These are phyloP conservation scores for Furcasterigmium sp. DNA, from an alignment of 2,329 filamentous ascomycete genomes.

Conservation along the genomic window DNA sequence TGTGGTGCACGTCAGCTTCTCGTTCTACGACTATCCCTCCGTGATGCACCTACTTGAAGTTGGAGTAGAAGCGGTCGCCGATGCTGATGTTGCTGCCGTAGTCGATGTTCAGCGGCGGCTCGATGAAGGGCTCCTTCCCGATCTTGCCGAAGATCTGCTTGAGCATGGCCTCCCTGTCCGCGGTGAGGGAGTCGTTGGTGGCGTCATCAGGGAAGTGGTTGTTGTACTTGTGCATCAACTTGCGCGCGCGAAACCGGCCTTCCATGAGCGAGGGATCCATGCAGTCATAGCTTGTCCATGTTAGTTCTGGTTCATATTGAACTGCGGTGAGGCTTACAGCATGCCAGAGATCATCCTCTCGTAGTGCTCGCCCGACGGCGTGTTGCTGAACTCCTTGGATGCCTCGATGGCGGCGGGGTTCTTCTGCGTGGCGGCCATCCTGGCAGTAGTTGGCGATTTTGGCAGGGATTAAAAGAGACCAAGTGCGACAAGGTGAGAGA, in stretches of 20 bases:
- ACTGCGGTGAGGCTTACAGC: conserved; percentile 32
- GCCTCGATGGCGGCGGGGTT: conserved; percentile 34
- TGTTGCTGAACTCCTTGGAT: conserved; percentile 43
- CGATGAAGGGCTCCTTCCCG: conserved; percentile 50
- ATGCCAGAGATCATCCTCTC: conserved; percentile 62
- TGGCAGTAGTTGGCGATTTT: too few relatives aligned
- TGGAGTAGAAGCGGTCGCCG: conserved; percentile 59
- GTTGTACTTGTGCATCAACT: conserved; percentile 54
- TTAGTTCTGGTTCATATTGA: background rate
- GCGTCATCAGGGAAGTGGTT: conserved; percentile 44
- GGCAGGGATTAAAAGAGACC: background rate
- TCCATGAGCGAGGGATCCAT: conserved; percentile 40
- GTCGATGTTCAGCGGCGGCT: conserved; percentile 57
- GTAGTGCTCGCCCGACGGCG: conserved; percentile 55
- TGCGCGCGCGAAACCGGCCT: conserved; percentile 48
- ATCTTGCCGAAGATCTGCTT: conserved; percentile 41
- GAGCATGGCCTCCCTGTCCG: conserved; percentile 40
- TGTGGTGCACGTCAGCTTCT: conserved; percentile 11
- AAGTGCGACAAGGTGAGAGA: background rate
- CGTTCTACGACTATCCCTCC: too few relatives aligned
- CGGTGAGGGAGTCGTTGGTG: conserved; percentile 29
- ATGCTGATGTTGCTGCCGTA: conserved; percentile 62
- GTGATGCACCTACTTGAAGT: conserved; percentile 37
- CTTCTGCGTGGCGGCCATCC: conserved; percentile 19
- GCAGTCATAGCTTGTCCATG: conserved; percentile 39